phyloP scores from a whole-genome alignment of 257 asterid genomes.

The Capsicum rhomboideum region DNA sequence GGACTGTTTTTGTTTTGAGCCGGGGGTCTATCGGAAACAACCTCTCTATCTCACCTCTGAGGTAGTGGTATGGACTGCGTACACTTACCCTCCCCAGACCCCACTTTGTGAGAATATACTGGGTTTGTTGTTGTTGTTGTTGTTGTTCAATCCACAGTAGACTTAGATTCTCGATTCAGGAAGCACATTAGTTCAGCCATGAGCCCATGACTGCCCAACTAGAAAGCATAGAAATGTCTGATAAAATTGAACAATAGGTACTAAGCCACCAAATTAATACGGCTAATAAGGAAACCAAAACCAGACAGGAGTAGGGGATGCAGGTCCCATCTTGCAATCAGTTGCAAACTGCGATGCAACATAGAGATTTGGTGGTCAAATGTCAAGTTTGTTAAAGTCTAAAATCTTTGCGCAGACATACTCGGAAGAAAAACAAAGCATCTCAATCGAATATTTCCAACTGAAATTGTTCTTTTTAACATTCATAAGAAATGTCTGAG shows the following conservation, averaged over 20 bases:
- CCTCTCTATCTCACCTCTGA: too few relatives aligned
- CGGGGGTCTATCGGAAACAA: too few relatives aligned
- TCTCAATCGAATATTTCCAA: background rate
- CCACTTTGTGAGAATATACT: too few relatives aligned
- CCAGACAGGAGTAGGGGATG: background rate
- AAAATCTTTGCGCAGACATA: background rate
- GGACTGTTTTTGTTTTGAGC: too few relatives aligned
- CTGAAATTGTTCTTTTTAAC: background rate
- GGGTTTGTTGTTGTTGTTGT: too few relatives aligned
- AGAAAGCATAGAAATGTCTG: background rate
- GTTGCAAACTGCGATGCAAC: background rate
- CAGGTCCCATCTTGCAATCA: background rate
- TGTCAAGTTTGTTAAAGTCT: background rate
- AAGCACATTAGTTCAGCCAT: background rate
- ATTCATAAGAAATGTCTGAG: background rate
- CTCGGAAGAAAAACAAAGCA: background rate
- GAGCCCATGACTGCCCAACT: background rate
- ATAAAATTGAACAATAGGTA: background rate
- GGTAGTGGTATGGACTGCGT: too few relatives aligned
- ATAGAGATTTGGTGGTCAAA: background rate
- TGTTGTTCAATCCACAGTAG: constrained; percentile 1
- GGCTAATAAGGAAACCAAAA: background rate
- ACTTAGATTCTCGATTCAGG: background rate
- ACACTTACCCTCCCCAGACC: too few relatives aligned
- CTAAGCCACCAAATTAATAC: background rate